Evolutionary conservation across 2,329 filamentous ascomycete genomes (phyloP), one percentile per base, ranked within the genome.

Genomic region (Orbilia javanica): DNA sequence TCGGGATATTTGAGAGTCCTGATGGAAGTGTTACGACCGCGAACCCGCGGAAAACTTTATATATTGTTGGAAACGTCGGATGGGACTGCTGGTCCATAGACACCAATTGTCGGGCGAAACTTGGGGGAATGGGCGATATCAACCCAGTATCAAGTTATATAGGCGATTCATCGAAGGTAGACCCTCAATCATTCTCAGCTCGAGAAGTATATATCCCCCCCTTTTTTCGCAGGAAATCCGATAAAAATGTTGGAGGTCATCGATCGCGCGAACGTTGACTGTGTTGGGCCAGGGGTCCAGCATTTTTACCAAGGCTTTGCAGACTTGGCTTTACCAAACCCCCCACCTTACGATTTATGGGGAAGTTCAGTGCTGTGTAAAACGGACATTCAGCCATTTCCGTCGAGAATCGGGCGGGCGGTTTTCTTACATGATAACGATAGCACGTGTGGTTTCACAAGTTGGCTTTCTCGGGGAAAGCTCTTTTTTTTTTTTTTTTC

Each of bases 11-110:
- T 60, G 55, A 27, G 18, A 0, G 31, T 34, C n/a, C 22, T 13
- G 13, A 20, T 57, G 13, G 15, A 11, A 15, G 42, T 39, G 53
- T 39, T 39, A 42, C 25, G 53, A 60, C 53, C 55, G 55, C 18
- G 34, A 60, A 42, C 31, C 55, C 55, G 55, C 55, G 55, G 55
- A 39, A 25, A 60, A 60, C 18, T 42, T 42, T 60, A 57, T 57
- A 48, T 4, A 50, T 50, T 42, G 55, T 42, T 42, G 55, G 52
- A 39, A n/a, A 60, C n/a, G 27, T 42, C n/a, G 52, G 27, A 57
- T 34, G 27, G n/a, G 4, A 3, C 18, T n/a, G n/a, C n/a, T n/a
- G n/a, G 1, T 27, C 20, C 3, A 60, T 5, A n/a, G 1, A 20
- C 2, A 42, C 20, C n/a, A 39, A 4, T 42, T 39, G 18, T 20